These are phyloP conservation scores for Suhomyces bolitotheri DNA, from an alignment of 1,139 yeast genomes.

Conservation along the genomic window DNA sequence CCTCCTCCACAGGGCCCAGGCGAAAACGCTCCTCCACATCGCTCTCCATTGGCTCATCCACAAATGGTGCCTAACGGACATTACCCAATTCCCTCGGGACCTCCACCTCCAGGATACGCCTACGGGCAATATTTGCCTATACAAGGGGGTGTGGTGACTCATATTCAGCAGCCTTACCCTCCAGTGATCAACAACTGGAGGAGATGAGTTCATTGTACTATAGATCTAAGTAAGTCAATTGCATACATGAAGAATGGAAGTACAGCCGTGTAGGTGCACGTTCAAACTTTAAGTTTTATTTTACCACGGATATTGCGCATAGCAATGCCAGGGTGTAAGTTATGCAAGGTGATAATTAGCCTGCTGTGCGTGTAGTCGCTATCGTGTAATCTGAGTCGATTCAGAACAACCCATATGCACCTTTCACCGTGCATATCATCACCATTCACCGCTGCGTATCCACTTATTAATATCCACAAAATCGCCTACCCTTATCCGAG, in stretches of 20 bases:
- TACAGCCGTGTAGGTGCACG: too few species aligned
- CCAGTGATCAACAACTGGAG: constrained; percentile 37
- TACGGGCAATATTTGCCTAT: constrained; percentile 40
- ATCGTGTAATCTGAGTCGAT: too few species aligned
- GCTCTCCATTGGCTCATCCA: constrained; percentile 27
- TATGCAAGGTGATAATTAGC: too few species aligned
- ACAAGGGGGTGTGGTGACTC: constrained; percentile 34
- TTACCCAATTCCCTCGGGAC: constrained; percentile 23
- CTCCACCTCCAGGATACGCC: constrained; percentile 37
- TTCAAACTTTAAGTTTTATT: too few species aligned
- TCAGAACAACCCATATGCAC: too few species aligned
- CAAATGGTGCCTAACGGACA: constrained; percentile 25
- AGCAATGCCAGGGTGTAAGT: too few species aligned
- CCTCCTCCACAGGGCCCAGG: constrained; percentile 13
- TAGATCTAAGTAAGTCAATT: background rate
- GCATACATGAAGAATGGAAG: background rate
- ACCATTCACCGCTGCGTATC: too few species aligned
- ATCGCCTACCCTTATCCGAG: constrained; percentile 3
- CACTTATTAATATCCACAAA: constrained; percentile 3
- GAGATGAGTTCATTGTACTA: constrained; percentile 14
- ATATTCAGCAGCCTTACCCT: constrained; percentile 25
- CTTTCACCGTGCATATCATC: too few species aligned
- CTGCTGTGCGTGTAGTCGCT: too few species aligned
- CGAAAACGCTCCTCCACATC: constrained; percentile 12
- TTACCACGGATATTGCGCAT: too few species aligned